phyloP scores from a whole-genome alignment of 257 asterid species.

The Solanum dulcamara region DNA sequence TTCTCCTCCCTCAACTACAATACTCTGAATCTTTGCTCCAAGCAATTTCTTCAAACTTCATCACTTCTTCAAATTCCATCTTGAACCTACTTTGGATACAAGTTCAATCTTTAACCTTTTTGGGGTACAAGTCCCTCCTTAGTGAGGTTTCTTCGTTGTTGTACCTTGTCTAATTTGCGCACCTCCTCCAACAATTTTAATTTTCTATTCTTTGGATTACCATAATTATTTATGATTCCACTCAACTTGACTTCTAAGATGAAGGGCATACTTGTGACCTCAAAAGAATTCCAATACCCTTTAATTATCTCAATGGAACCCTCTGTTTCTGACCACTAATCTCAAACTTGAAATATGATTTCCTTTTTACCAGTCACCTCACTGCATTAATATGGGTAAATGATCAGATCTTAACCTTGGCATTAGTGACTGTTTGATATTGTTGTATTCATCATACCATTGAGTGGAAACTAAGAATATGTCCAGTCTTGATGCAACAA shows the following conservation, averaged over 20 bases:
- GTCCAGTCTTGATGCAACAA: background rate
- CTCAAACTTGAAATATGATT: background rate
- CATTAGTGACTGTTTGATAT: background rate
- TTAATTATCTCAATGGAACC: background rate
- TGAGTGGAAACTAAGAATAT: background rate
- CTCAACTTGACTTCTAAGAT: background rate
- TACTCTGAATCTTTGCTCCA: background rate
- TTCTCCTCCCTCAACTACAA: background rate
- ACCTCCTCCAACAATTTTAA: background rate
- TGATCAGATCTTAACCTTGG: background rate
- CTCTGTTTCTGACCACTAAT: background rate
- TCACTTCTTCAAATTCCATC: background rate
- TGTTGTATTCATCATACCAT: background rate
- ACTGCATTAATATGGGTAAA: background rate
- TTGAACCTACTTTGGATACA: background rate
- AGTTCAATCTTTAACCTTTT: no score
- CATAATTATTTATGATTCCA: background rate
- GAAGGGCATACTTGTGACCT: background rate
- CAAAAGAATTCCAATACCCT: background rate
- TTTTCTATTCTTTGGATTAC: background rate
- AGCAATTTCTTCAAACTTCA: background rate
- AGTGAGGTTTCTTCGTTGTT: background rate
- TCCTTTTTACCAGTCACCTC: background rate
- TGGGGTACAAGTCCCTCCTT: background rate
- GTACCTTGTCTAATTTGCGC: background rate